A percentile compares a stretch with the other conserved stretches of the same genome.
Evolutionary conservation across 306 rosid genomes (phyloP).

Genomic region (Ammopiptanthus mongolicus): DNA sequence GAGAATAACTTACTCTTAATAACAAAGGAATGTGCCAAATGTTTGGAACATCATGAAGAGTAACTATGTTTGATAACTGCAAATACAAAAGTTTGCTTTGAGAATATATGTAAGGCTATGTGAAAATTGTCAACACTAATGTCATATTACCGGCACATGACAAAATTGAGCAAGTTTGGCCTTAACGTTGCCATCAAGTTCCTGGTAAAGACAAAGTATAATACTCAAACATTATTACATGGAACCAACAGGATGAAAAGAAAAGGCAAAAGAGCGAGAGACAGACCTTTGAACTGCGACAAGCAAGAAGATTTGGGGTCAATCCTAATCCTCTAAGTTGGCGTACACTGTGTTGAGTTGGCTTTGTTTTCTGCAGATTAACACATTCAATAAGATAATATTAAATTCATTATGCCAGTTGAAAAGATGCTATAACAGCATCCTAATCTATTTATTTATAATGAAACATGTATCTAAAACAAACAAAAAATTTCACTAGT

Average conservation of each 20-base stretch:
- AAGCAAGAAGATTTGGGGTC: conserved; percentile 75
- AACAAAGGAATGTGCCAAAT: conserved; percentile 95
- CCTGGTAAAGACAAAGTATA: conserved; percentile 38
- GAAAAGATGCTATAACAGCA: not conserved
- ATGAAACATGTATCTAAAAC: not conserved
- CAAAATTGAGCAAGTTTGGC: conserved; percentile 78
- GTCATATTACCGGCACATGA: conserved; percentile 71
- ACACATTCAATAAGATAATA: not conserved
- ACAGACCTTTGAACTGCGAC: conserved; percentile 74
- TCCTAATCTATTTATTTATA: not conserved
- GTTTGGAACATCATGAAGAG: conserved; percentile 86
- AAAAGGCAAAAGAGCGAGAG: conserved; percentile 16
- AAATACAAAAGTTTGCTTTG: conserved; percentile 12
- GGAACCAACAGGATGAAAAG: not conserved
- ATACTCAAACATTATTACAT: conserved; percentile 1
- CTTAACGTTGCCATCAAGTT: conserved; percentile 64
- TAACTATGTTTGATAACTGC: conserved; percentile 67
- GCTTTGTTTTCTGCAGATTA: conserved; percentile 68
- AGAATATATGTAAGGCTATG: not conserved
- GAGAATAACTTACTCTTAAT: conserved; percentile 54
- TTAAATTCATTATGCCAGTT: not conserved
- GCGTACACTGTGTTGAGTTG: conserved; percentile 83
- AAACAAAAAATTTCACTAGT: not conserved
- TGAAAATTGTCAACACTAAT: not conserved
- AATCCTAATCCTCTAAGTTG: conserved; percentile 76